Base-by-base conservation (phyloP, 495 filamentous ascomycete genomes). In the Podospora anserina region DNA sequence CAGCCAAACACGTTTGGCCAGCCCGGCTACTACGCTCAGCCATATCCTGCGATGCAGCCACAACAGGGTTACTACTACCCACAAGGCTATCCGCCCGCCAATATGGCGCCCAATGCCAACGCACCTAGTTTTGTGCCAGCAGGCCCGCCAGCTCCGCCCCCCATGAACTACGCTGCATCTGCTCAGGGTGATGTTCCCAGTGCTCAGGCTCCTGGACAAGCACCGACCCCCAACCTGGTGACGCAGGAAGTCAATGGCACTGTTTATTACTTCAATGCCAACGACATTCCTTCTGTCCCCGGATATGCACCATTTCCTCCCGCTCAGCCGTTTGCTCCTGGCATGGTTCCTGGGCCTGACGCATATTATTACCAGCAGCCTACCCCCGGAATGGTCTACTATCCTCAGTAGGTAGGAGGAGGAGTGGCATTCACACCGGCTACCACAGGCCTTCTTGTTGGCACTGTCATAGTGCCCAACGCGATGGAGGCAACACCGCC, bases 201-300 rank as follows among this genome's bases (percentile, higher is more conserved):
- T 16, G 64, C 67, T 6, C 75, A 75, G 58, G 26, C 68, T 15
- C 13, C 55, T 26, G 71, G 69, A 11, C 78, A 76, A 56, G 68
- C 69, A 20, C 79, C 85, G 3, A 86, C 88, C 66, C 77, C 86
- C 7, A 90, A 87, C 70, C 90, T 92, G 30, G 90, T 98, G 61
- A 92, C 93, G 2, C 94, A 97, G 75, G 95, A 98, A 80, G 87
- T 88, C 70, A 93, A 94, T 70, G 95, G 96, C 60, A 97, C 94
- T 82, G 93, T 97, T 4, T 98, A 97, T 78, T 99, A 97, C 76
- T 93, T 93, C 68, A 90, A 96, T 73, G 61, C 84, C 90, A 34
- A 84, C 88, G 11, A 90, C 95, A 76, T 81, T 92, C 66, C 83
- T 84, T 55, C 75, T 85, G 9, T 84, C 88, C 67, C 78, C 84